Percentiles rank a stretch among this genome's conserved stretches.
Evolutionary conservation across 202 grass and related monocot species (phyloP).

Genomic region (Panicum virgatum): DNA sequence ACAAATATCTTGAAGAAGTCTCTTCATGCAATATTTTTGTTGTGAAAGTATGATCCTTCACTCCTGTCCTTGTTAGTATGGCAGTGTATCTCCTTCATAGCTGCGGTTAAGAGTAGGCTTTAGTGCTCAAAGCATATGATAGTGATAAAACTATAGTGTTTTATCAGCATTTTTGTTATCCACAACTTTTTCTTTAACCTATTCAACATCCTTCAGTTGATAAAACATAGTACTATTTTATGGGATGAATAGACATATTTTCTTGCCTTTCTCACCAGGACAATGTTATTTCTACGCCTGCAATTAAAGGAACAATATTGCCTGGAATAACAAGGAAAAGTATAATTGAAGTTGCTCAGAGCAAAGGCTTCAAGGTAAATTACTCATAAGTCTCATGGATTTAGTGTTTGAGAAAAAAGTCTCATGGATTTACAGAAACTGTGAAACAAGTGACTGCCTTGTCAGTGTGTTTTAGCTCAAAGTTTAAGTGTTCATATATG

Average conservation of each 20-base stretch:
- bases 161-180: neutral
- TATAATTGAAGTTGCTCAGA: slow-evolving; percentile 78
- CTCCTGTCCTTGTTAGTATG: slow-evolving; percentile 1
- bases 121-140: neutral
- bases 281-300: slow-evolving; percentile 81
- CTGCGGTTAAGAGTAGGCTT: neutral
- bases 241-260: neutral
- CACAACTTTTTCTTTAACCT: neutral
- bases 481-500: neutral
- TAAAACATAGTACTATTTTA: slow-evolving; percentile 13
- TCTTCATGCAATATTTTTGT: slow-evolving; percentile 93
- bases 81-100: neutral
- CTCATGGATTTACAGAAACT: neutral
- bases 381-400: slow-evolving; percentile 6
- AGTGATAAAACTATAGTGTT: neutral
- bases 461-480: neutral
- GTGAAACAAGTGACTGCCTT: neutral
- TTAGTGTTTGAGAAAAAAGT: no score
- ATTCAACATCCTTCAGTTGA: neutral
- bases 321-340: slow-evolving; percentile 95
- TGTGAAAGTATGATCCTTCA: slow-evolving; percentile 65
- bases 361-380: slow-evolving; percentile 81
- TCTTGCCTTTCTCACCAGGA: slow-evolving; percentile 43
- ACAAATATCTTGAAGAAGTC: slow-evolving; percentile 93
- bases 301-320: slow-evolving; percentile 87